Evolutionary conservation across 768 basidiomycete species (phyloP), one percentile per base, ranked within the genome.

Genomic region (Hygrophoropsis aurantiaca): DNA sequence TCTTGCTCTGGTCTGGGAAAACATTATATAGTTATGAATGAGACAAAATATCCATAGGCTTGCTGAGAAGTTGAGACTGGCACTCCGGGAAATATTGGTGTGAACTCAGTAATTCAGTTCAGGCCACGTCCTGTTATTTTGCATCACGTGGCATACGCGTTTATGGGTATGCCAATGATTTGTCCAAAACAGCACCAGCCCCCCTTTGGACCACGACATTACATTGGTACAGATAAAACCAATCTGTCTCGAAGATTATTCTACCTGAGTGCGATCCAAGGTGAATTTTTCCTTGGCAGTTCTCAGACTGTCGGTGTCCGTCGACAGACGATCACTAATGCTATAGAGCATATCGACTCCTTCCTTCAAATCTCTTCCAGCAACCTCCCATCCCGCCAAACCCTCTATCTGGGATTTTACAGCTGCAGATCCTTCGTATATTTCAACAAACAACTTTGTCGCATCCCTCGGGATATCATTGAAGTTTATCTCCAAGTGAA

Each of bases 1-100:
- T 50, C 58, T 66, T 45, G 53, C 53, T 55, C 53, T 66, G 15
- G 61, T 51, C 52, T 66, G 57, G 3, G 66, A 56, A 36, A 66
- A 68, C 64, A 66, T 66, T n/a, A n/a, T n/a, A n/a, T 30, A 40
- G 46, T 47, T 18, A 51, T 46, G 36, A 33, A 33, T 32, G 27
- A 7, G 27, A 30, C 27, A 7, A 30, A 7, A 30, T 30, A 27
- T 47, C 48, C 65, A 65, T 65, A 48, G 38, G 50, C 50, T 40
- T 48, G 16, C 23, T 34, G 20, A 26, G 16, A 43, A 15, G 27
- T 11, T 40, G 11, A 27, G 24, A 38, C 19, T 33, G 46, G 26
- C 24, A 15, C 13, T 40, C 11, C 6, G 26, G 25, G 35, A 41
- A 19, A n/a, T 5, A 40, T 27, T 35, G 18, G 34, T 19, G 21